Conservation (phyloP, 2,329 filamentous ascomycete species). For the Aspergillus novoparasiticus region DNA sequence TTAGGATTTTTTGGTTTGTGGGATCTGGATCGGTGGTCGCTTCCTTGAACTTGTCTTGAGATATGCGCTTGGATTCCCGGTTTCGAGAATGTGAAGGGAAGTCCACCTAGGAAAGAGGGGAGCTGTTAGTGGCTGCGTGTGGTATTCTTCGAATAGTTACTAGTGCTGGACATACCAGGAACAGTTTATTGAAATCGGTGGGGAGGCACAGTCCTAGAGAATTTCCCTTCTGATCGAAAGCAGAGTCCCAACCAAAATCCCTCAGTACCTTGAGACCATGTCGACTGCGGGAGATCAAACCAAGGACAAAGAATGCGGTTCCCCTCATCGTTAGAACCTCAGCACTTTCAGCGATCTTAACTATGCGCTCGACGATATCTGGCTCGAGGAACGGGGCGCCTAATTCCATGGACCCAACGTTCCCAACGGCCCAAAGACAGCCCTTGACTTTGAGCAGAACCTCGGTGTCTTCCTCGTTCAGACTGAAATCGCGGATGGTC, state of each 20-base stretch:
- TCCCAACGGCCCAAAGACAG: slow-evolving; percentile 95
- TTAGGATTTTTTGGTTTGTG: slow-evolving; percentile 73
- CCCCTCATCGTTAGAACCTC: slow-evolving; percentile 91
- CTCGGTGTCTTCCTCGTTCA: slow-evolving; percentile 82
- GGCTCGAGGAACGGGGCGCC: slow-evolving; percentile 90
- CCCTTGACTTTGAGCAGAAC: slow-evolving; percentile 92
- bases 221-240: slow-evolving; percentile 77
- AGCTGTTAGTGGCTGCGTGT: slow-evolving; percentile 5
- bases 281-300: slow-evolving; percentile 85
- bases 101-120: slow-evolving; percentile 28
- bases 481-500: slow-evolving; percentile 84
- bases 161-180: slow-evolving; percentile 61
- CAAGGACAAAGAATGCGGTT: slow-evolving; percentile 94
- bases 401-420: slow-evolving; percentile 97
- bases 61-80: slow-evolving; percentile 44
- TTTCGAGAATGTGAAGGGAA: slow-evolving; percentile 44
- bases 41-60: slow-evolving; percentile 54
- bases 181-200: slow-evolving; percentile 72
- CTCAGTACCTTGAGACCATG: slow-evolving; percentile 91
- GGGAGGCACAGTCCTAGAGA: slow-evolving; percentile 89
- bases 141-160: not conserved
- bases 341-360: slow-evolving; percentile 83
- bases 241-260: slow-evolving; percentile 90
- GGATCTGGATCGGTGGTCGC: slow-evolving; percentile 64
- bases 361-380: slow-evolving; percentile 83